These are phyloP conservation scores for Extremus antarcticus DNA, from an alignment of 495 filamentous ascomycete species.

Conservation along the genomic window DNA sequence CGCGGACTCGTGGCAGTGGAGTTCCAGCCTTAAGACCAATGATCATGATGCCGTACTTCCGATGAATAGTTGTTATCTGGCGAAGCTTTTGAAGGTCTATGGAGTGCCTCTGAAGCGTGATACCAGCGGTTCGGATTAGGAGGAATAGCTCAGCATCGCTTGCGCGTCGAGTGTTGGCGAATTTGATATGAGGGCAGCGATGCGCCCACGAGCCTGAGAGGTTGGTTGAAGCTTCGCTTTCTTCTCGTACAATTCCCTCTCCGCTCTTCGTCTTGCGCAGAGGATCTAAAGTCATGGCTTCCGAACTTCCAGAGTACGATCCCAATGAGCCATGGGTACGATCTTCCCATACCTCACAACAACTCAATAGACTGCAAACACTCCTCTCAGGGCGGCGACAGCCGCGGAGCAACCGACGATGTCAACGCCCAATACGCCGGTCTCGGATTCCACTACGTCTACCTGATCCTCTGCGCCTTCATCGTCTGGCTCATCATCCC, in stretches of 20 bases:
- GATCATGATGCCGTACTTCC: background rate
- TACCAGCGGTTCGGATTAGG: background rate
- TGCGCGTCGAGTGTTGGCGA: background rate
- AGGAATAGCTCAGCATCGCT: background rate
- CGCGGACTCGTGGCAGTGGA: background rate
- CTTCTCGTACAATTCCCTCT: background rate
- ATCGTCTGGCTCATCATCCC: constrained; percentile 46
- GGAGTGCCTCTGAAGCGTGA: background rate
- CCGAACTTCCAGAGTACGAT: background rate
- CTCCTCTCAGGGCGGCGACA: constrained; percentile 26
- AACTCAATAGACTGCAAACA: no score
- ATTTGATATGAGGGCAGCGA: background rate
- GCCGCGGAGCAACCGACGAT: constrained; percentile 22
- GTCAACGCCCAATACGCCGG: constrained; percentile 43
- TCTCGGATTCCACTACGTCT: constrained; percentile 41
- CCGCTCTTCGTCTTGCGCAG: background rate
- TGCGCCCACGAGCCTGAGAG: background rate
- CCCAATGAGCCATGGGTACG: background rate
- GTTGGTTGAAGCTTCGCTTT: background rate
- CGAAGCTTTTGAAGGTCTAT: background rate
- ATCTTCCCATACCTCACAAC: background rate
- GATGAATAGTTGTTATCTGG: background rate
- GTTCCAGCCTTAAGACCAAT: background rate
- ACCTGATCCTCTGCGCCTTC: constrained; percentile 41
- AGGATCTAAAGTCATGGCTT: background rate